Conservation (phyloP, 495 filamentous ascomycete species). For the Alectoria sarmentosa region DNA sequence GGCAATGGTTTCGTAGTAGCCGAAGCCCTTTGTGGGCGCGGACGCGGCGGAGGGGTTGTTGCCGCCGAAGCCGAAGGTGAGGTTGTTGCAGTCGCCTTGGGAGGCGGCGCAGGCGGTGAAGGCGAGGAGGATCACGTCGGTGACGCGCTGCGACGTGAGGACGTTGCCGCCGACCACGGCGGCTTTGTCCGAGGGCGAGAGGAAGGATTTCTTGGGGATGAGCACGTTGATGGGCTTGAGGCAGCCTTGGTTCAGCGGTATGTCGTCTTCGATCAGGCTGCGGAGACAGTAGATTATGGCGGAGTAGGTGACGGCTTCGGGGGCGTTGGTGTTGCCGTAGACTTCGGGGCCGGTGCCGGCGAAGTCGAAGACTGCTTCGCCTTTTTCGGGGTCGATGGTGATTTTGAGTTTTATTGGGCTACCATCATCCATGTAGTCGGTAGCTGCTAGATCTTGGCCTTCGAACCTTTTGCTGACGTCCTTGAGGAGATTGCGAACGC, state of each 20-base stretch:
- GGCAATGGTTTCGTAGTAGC: constrained; percentile 85
- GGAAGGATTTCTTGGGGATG: constrained; percentile 74
- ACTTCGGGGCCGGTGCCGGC: constrained; percentile 85
- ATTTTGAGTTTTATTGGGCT: constrained; percentile 79
- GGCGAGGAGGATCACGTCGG: constrained; percentile 74
- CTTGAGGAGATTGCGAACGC: constrained; percentile 80
- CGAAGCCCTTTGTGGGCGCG: constrained; percentile 84
- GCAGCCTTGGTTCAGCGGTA: constrained; percentile 95
- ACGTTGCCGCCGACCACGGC: constrained; percentile 97
- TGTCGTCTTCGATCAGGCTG: constrained; percentile 86
- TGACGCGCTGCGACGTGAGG: constrained; percentile 77
- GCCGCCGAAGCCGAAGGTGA: constrained; percentile 44
- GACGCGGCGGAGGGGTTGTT: constrained; percentile 27
- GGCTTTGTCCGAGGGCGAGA: constrained; percentile 79
- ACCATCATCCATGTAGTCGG: constrained; percentile 93
- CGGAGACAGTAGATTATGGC: constrained; percentile 97
- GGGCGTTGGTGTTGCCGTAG: constrained; percentile 92
- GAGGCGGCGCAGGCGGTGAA: constrained; percentile 86
- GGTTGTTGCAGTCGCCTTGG: constrained; percentile 91
- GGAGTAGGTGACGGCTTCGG: constrained; percentile 86
- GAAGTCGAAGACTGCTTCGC: constrained; percentile 89
- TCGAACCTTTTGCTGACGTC: constrained; percentile 67
- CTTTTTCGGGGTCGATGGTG: constrained; percentile 72
- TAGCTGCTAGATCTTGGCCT: constrained; percentile 62
- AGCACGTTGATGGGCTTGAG: constrained; percentile 78